These are phyloP conservation scores for Colletotrichum eleusines DNA, from an alignment of 2,329 filamentous ascomycete genomes.

Conservation along the genomic window DNA sequence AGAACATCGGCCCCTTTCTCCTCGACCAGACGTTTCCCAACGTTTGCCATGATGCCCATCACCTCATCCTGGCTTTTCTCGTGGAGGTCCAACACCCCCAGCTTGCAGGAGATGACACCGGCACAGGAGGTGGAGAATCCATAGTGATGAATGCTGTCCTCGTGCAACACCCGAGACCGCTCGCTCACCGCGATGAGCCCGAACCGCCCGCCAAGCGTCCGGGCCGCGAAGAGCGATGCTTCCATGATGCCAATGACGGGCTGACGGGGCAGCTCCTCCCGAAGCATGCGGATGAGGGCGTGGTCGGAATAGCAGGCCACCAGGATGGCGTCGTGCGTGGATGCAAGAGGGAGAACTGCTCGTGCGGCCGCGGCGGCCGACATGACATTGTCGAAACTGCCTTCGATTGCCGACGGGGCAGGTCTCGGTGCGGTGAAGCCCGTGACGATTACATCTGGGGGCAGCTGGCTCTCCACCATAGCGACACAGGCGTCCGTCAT, in stretches of 20 bases:
- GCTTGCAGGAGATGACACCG: conserved; percentile 27
- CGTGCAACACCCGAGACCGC: conserved; percentile 25
- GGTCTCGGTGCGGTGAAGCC: conserved; percentile 33
- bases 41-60: conserved; percentile 31
- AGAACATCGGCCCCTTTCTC: conserved; percentile 30
- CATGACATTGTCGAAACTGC: conserved; percentile 73
- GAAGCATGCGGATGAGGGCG: conserved; percentile 34
- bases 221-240: conserved; percentile 55
- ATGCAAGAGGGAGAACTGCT: conserved; percentile 48
- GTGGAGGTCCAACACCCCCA: conserved; percentile 33
- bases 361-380: conserved; percentile 54
- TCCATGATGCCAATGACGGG: conserved; percentile 88
- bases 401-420: conserved; percentile 56
- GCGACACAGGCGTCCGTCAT: conserved; percentile 77
- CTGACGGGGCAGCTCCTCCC: conserved; percentile 44
- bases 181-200: conserved; percentile 31
- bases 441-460: conserved; percentile 51
- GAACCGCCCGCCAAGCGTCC: conserved; percentile 31
- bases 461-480: conserved; percentile 57
- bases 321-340: conserved; percentile 53
- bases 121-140: conserved; percentile 31
- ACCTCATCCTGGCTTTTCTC: conserved; percentile 38
- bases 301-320: conserved; percentile 38
- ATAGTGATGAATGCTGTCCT: conserved; percentile 40
- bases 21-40: conserved; percentile 25